A percentile compares a stretch with the other conserved stretches of the same genome.
These are phyloP conservation scores for Coemansia sp. DNA, from an alignment of 192 early-diverging fungal genomes.

Conservation along the genomic window DNA sequence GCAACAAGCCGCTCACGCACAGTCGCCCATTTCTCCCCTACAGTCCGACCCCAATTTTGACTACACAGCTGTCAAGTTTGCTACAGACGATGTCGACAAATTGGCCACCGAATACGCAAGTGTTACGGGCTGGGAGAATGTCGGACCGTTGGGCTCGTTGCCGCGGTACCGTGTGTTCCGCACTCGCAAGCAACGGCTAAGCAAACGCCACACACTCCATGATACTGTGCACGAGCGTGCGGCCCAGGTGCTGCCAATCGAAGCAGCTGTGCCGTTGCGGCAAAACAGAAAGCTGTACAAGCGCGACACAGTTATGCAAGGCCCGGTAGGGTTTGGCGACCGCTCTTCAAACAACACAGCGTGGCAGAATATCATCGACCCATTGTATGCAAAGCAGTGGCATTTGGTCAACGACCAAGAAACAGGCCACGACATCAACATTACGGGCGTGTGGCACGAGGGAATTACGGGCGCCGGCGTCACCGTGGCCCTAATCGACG, in stretches of 20 bases:
- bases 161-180: constrained; percentile 45
- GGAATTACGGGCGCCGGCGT: constrained; percentile 85
- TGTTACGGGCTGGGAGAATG: constrained; percentile 34
- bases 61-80: constrained; percentile 45
- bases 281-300: constrained; percentile 28
- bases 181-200: constrained; percentile 4
- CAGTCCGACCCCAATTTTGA: constrained; percentile 32
- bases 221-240: neutral
- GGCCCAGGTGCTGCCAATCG: constrained; percentile 7
- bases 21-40: constrained; percentile 14
- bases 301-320: constrained; percentile 10
- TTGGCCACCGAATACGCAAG: constrained; percentile 23
- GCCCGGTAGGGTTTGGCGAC: constrained; percentile 16
- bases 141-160: constrained; percentile 35
- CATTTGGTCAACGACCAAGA: constrained; percentile 54
- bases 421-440: constrained; percentile 84
- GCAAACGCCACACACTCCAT: neutral
- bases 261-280: constrained; percentile 15
- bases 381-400: constrained; percentile 50
- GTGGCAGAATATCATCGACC: constrained; percentile 47
- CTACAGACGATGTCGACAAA: constrained; percentile 7
- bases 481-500: constrained; percentile 90
- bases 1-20: constrained; percentile 14
- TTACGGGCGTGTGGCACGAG: constrained; percentile 88
- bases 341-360: neutral